Evolutionary conservation across 1,139 yeast genomes (phyloP), one percentile per base, ranked within the genome.

Genomic region (Saccharomyces uvarum): DNA sequence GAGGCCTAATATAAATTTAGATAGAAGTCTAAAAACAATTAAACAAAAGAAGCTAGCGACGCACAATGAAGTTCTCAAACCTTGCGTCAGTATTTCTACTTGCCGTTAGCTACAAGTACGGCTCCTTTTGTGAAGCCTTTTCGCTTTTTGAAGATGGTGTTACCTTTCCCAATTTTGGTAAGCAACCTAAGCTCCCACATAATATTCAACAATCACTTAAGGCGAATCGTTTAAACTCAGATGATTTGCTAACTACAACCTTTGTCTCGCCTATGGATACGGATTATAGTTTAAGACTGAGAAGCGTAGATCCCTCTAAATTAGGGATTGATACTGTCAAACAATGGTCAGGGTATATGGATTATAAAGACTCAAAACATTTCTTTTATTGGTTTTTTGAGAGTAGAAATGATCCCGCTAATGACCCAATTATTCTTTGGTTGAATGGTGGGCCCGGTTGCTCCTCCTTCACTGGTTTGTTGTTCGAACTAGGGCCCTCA

Each of bases 391-490:
- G 96, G 95, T 84, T 85, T 66, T 89, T 90, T 66, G 97, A 89
- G 71, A 84, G 95, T 54, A 83, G 97, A 75, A 87, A 86, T 67
- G 96, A 88, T 73, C 96, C 97, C 21, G 74, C 75, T 61, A 88
- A 78, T 58, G 97, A 89, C 70, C 97, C 97, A 6, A 77, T 89
- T 51, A 80, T 90, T 53, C 76, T 90, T 63, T 90, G 97, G 96
- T 78, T 89, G 65, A 89, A 88, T 66, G 95, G 95, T 63, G 95
- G 95, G 19, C 95, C 95, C 49, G 97, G 97, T 13, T 88, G 96
- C 71, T 86, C 95, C 11, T 86, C 95, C 3, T 74, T 88, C 71
- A 88, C 95, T 32, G 97, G 97, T n/a, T 77, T 89, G 61, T 86
- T 89, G 70, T 88, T 89, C 66, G 97, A 90, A 74, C 78, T 89